Conservation (phyloP, 768 basidiomycete genomes). For the Amanita jacksonii region DNA sequence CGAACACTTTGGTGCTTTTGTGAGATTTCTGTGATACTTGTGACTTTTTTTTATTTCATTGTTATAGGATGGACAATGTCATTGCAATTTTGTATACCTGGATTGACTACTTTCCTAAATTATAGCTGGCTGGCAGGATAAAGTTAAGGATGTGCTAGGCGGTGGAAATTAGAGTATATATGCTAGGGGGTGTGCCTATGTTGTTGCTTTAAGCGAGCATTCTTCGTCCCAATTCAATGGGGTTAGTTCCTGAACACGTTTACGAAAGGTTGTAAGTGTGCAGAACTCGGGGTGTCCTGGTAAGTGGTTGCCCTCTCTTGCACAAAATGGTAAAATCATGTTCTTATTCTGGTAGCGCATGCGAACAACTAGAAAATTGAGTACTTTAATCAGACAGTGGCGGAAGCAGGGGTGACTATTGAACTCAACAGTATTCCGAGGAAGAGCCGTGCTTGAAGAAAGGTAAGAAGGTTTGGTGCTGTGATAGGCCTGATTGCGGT, state of each 20-base stretch:
- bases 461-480: constrained; percentile 23
- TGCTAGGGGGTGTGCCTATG: no score
- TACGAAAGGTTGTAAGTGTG: constrained; percentile 52
- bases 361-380: constrained; percentile 40
- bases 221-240: constrained; percentile 59
- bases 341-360: constrained; percentile 69
- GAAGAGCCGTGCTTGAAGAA: constrained; percentile 20
- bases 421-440: constrained; percentile 19
- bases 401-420: constrained; percentile 9
- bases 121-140: no score
- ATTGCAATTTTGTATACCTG: no score
- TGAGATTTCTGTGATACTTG: no score
- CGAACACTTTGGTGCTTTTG: no score
- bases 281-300: constrained; percentile 68
- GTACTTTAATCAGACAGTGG: background rate
- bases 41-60: no score
- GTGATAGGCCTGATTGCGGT: constrained; percentile 3
- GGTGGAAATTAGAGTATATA: no score
- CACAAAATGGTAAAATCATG: constrained; percentile 54
- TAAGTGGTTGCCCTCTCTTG: constrained; percentile 56
- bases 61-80: no score
- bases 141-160: no score
- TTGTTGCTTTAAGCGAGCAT: constrained; percentile 33
- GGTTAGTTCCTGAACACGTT: constrained; percentile 53
- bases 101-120: no score